Evolutionary conservation across 2,329 filamentous ascomycete genomes (phyloP), one percentile per base, ranked within the genome.

Genomic region (Xylaria sp.): DNA sequence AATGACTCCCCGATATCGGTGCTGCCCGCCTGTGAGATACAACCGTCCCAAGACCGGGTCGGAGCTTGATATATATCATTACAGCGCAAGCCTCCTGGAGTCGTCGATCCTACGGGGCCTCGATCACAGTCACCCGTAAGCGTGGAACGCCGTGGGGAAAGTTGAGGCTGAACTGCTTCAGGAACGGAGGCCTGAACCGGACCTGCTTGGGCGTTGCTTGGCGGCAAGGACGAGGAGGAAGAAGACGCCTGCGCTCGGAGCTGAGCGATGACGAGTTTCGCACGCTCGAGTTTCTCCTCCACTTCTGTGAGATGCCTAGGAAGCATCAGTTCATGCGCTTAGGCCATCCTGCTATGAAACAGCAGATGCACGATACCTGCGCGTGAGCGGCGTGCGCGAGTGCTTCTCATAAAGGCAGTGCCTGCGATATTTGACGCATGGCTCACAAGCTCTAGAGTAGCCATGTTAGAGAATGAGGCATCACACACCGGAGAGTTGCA

Each of bases 331-430:
- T 10, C 46, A 41, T 52, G 13, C 34, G 32, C 32, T 61, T 13
- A n/a, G 5, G 2, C 20, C 5, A 61, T 18, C 37, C 20, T 37
- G 4, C 20, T 20, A 28, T 4, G 12, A 18, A 32, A 9, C 9
- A 62, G 48, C 10, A 62, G n/a, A n/a, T 44, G 59, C 12, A 32
- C 20, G 23, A 32, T 62, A 62, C 59, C 59, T 63, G 50, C 61
- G 61, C n/a, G 61, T 63, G 1, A 63, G 50, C 2, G 61, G 61
- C n/a, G 61, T 63, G 13, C 61, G 61, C 37, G 61, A 46, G 39
- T 63, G 61, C n/a, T 63, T 63, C 39, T 63, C 61, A 41, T 63
- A 63, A 12, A 63, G 61, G 56, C 61, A 63, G 5, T 63, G 61
- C 13, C 61, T 48, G 39, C 61, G 50, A 56, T 63, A 63, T 48